Evolutionary conservation across 148 eudicot genomes (phyloP).

Genomic region (Gaultheria prostrata): DNA sequence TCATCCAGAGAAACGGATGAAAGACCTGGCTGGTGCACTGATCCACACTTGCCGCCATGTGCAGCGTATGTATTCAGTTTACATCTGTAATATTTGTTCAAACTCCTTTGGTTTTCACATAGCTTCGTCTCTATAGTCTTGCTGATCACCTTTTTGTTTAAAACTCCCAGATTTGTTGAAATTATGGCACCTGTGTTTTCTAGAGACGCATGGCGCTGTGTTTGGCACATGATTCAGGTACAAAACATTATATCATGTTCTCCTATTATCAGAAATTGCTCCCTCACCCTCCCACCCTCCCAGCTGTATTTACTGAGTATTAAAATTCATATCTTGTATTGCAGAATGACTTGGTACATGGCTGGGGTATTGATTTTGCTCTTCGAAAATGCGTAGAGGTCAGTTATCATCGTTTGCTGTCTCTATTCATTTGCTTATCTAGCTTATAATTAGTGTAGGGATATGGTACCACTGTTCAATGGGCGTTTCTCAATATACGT

Average conservation of each 20-base stretch:
- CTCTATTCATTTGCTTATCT: constrained; percentile 17
- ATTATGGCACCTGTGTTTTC: constrained; percentile 97
- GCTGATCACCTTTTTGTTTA: background rate
- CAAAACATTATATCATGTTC: background rate
- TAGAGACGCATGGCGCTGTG: constrained; percentile 89
- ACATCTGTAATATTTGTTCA: background rate
- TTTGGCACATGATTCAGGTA: constrained; percentile 97
- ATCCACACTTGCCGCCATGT: constrained; percentile 85
- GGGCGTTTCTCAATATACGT: background rate
- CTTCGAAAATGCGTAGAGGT: constrained; percentile 86
- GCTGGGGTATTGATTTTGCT: constrained; percentile 96
- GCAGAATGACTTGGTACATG: constrained; percentile 96
- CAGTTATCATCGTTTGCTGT: constrained; percentile 17
- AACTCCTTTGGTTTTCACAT: background rate
- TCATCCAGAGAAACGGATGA: constrained; percentile 57
- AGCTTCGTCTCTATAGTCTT: background rate
- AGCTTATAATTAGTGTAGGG: background rate
- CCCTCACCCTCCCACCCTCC: background rate
- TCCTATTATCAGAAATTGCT: background rate
- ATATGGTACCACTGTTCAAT: background rate
- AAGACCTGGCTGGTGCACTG: constrained; percentile 74
- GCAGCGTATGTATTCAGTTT: constrained; percentile 68
- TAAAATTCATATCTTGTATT: background rate
- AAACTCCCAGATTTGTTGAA: constrained; percentile 68
- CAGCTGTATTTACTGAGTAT: background rate